These are phyloP conservation scores for Noccaea caerulescens DNA, from an alignment of 345 rosid genomes.

Conservation along the genomic window DNA sequence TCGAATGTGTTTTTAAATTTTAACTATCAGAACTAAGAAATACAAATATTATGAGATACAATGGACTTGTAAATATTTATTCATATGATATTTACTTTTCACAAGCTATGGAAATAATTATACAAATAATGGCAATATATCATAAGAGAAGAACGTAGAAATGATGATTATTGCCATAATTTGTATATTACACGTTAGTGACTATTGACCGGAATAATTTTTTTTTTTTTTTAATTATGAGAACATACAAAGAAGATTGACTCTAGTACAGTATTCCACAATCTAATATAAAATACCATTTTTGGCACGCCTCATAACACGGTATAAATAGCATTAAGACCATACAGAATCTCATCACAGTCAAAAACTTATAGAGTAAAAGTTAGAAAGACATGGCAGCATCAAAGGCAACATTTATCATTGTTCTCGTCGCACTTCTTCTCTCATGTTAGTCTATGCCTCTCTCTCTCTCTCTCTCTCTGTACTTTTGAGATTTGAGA, in stretches of 20 bases:
- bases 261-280: background rate
- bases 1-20: no score
- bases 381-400: conserved; percentile 6
- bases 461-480: background rate
- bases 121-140: no score
- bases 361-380: background rate
- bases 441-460: conserved; percentile 16
- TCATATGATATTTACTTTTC: no score
- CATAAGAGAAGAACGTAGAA: no score
- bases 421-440: background rate
- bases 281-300: background rate
- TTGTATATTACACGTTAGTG: background rate
- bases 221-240: background rate
- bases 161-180: no score
- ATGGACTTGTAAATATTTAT: no score
- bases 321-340: background rate
- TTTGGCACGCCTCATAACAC: background rate
- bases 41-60: no score
- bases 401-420: conserved; percentile 16
- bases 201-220: background rate
- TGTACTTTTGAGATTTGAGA: background rate
- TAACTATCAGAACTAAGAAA: no score
- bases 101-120: no score
- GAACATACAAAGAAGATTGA: background rate
- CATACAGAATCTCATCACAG: background rate